Evolutionary conservation across 345 rosid species (phyloP), one percentile per base, ranked within the genome.

Genomic region (Citrus maxima): DNA sequence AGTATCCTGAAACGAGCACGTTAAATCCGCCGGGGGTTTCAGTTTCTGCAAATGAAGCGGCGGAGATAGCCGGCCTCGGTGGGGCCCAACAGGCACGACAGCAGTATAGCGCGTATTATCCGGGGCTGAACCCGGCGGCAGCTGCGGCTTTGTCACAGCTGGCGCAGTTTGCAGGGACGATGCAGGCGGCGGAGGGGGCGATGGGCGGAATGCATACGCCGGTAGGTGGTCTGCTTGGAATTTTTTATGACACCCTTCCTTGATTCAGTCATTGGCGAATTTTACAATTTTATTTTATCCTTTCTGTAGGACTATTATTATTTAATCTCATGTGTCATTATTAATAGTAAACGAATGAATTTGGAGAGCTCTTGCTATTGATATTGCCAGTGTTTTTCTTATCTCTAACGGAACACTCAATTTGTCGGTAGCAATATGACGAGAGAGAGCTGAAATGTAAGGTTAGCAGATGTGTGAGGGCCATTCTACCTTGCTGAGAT

Each of bases 131-230:
- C 42, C 42, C 10, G 42, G 42, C 42, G 2, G 42, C 42, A 8
- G 42, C 42, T 38, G 42, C 42, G 42, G 12, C 42, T 38, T 76
- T 86, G 37, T 73, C 82, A 24, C 79, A 70, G 79, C 80, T 82
- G 73, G 55, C 80, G 16, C 84, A 38, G 12, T 38, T 9, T 38
- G 42, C 42, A 8, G 42, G 42, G 42, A 38, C 42, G 12, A 9
- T 38, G 12, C 10, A 7, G 12, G 12, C 42, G 42, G 42, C 42
- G 42, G 42, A 73, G 35, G 82, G 71, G 84, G 67, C 49, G 35
- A 35, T 73, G 35, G 74, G 67, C 10, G 79, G 81, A 32, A 28
- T 80, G 69, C 79, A 13, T 65, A 71, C 60, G 66, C 72, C 67
- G 86, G 85, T 79, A 56, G 1, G 77, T n/a, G 49, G 71, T 56